These are phyloP conservation scores for Neckera pumila DNA, from an alignment of 225 moss, liverwort and hornwort species.

Conservation along the genomic window DNA sequence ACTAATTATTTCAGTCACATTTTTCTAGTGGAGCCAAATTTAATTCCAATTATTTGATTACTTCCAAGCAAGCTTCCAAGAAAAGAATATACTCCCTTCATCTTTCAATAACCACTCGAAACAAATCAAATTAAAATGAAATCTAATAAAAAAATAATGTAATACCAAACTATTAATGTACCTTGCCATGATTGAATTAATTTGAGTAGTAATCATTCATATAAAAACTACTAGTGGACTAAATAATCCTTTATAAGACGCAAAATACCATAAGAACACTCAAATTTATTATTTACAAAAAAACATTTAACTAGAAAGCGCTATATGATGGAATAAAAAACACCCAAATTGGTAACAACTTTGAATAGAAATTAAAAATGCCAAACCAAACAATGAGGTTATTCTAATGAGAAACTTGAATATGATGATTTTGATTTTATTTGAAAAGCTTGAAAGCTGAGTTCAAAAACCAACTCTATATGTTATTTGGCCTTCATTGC, in stretches of 20 bases:
- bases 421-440: neutral
- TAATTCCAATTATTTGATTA: neutral
- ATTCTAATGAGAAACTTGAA: neutral
- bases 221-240: neutral
- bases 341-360: neutral
- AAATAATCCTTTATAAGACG: neutral
- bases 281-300: neutral
- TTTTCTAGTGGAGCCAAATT: neutral
- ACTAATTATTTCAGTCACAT: neutral
- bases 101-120: neutral
- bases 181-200: neutral
- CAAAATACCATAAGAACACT: neutral
- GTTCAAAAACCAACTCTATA: neutral
- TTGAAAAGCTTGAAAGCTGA: neutral
- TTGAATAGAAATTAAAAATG: neutral
- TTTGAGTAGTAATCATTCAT: neutral
- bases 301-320: neutral
- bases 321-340: no score
- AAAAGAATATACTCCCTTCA: neutral
- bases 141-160: no score
- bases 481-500: neutral
- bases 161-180: neutral
- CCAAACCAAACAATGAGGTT: neutral
- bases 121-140: neutral
- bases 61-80: rapidly evolving